Evolutionary conservation across 140 eudicot species (phyloP).

Genomic region (Senecio squalidus): DNA sequence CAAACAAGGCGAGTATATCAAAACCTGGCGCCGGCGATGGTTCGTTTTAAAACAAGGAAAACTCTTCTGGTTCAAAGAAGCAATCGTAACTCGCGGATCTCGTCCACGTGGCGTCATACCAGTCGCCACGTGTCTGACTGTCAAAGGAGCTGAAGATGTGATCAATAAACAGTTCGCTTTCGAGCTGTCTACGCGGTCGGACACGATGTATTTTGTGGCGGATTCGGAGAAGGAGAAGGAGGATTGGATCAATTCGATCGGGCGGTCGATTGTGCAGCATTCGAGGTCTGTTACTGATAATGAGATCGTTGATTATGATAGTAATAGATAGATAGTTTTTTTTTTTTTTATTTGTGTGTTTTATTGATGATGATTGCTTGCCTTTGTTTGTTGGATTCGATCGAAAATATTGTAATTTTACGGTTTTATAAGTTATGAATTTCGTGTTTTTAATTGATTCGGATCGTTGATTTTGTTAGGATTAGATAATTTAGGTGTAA

Average conservation of each 20-base stretch:
- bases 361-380: slow-evolving; percentile 7
- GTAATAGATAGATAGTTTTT: slow-evolving; percentile 37
- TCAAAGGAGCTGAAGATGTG: slow-evolving; percentile 93
- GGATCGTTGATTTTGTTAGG: neutral
- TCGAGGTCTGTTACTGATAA: slow-evolving; percentile 66
- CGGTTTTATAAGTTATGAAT: too few species aligned
- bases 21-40: slow-evolving; percentile 99
- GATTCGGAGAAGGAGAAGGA: slow-evolving; percentile 89
- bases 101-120: slow-evolving; percentile 88
- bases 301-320: slow-evolving; percentile 70
- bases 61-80: slow-evolving; percentile 95
- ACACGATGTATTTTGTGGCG: slow-evolving; percentile 85
- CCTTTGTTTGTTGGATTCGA: slow-evolving; percentile 19
- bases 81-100: slow-evolving; percentile 62
- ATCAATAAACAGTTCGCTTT: slow-evolving; percentile 71
- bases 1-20: slow-evolving; percentile 98
- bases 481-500: too few species aligned
- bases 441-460: too few species aligned
- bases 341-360: neutral
- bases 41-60: slow-evolving; percentile 87
- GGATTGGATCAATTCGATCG: slow-evolving; percentile 95
- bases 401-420: too few species aligned
- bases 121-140: slow-evolving; percentile 72
- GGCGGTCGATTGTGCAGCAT: slow-evolving; percentile 83
- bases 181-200: slow-evolving; percentile 64